A percentile compares a stretch with the other conserved stretches of the same genome.
These are phyloP conservation scores for Tephrocybe sp. DNA, from an alignment of 768 basidiomycete genomes.

Conservation along the genomic window DNA sequence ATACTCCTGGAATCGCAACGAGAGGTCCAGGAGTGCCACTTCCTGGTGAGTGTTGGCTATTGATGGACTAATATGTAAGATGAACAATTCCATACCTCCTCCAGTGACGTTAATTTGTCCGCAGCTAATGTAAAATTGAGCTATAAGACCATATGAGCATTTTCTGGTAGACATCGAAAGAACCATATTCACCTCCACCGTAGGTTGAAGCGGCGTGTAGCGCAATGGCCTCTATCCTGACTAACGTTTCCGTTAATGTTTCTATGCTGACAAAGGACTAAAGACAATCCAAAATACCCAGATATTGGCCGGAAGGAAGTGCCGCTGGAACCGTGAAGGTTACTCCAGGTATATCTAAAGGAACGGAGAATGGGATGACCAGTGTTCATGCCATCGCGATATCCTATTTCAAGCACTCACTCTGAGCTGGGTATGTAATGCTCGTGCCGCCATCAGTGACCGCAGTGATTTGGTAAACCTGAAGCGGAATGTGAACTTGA, in stretches of 20 bases:
- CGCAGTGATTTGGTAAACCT: slow-evolving; percentile 42
- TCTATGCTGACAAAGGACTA: neutral
- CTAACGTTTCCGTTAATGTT: slow-evolving; percentile 1
- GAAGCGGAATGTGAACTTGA: neutral
- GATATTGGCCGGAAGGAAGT: slow-evolving; percentile 35
- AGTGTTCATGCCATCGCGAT: neutral
- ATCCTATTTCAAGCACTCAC: slow-evolving; percentile 20
- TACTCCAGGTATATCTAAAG: slow-evolving; percentile 19
- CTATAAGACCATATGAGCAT: slow-evolving; percentile 5
- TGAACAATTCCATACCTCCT: slow-evolving; percentile 24
- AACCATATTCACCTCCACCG: slow-evolving; percentile 27
- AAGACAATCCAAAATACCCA: slow-evolving; percentile 10
- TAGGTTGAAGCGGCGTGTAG: slow-evolving; percentile 32
- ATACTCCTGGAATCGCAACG: slow-evolving; percentile 27
- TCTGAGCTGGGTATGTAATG: slow-evolving; percentile 45
- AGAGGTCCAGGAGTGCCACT: slow-evolving; percentile 24
- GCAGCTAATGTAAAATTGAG: slow-evolving; percentile 33
- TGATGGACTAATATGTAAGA: neutral
- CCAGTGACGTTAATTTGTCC: slow-evolving; percentile 38
- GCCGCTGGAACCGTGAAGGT: slow-evolving; percentile 33
- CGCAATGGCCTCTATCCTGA: slow-evolving; percentile 38
- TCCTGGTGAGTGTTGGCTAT: slow-evolving; percentile 8
- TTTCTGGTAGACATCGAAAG: neutral
- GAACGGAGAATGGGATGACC: neutral
- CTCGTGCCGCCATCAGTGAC: slow-evolving; percentile 42